These are phyloP conservation scores for Leccinum barrowsii DNA, from an alignment of 768 basidiomycete species.

Conservation along the genomic window DNA sequence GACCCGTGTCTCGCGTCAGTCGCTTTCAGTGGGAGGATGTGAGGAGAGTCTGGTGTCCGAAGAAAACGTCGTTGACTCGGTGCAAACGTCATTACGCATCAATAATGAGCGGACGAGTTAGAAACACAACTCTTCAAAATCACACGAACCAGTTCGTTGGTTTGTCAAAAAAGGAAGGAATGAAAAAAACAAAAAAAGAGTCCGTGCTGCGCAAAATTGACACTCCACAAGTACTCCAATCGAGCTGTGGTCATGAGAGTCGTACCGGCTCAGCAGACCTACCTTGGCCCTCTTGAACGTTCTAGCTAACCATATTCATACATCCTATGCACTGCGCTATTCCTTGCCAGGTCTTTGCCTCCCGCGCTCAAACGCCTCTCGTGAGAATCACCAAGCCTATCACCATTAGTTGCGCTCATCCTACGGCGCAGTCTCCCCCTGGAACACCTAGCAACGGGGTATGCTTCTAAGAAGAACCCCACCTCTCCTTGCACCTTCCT, in stretches of 20 bases:
- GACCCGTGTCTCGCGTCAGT: conserved; percentile 10
- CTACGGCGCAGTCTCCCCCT: not conserved
- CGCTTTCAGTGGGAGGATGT: conserved; percentile 16
- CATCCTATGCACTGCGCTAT: not conserved
- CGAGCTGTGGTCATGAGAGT: no score
- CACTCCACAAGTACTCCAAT: no score
- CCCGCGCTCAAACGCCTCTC: not conserved
- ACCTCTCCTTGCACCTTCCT: not conserved
- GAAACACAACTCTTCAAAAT: not conserved
- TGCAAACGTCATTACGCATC: conserved; percentile 2
- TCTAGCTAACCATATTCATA: not conserved
- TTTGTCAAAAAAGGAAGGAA: conserved; percentile 6
- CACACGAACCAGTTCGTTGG: not conserved
- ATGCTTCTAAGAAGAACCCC: not conserved
- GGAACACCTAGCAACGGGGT: not conserved
- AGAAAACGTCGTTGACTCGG: conserved; percentile 5
- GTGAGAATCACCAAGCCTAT: not conserved
- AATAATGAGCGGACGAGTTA: not conserved
- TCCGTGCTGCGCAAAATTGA: not conserved
- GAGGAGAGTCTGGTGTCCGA: not conserved
- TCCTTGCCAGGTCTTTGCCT: not conserved
- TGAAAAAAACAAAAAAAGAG: not conserved
- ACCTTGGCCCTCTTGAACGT: not conserved
- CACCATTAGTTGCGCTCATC: not conserved
- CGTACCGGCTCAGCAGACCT: not conserved